phyloP scores from a whole-genome alignment of 176 grass and related monocot genomes.

The Bromus sterilis region DNA sequence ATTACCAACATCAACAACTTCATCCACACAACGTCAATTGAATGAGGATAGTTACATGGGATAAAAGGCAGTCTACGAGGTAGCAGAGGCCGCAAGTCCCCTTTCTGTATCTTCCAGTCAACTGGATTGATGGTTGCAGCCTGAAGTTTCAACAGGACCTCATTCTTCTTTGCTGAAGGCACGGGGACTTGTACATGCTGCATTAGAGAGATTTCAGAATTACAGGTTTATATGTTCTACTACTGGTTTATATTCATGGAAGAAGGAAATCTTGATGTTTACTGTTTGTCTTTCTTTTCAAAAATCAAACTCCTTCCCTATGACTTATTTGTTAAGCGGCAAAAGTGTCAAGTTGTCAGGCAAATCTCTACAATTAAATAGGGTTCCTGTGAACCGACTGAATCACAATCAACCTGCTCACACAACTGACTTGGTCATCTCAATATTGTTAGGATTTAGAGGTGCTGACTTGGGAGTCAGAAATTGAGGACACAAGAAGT shows the following conservation, averaged over 20 bases:
- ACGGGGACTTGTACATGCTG: slow-evolving; percentile 57
- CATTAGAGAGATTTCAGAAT: background rate
- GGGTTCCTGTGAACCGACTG: background rate
- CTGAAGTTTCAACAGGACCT: slow-evolving; percentile 56
- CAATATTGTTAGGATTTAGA: background rate
- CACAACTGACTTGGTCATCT: background rate
- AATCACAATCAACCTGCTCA: background rate
- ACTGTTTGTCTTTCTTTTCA: background rate
- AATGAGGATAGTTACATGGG: slow-evolving; percentile 36
- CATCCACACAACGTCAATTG: background rate
- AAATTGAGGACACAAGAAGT: too few relatives aligned
- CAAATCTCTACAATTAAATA: background rate
- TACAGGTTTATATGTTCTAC: background rate
- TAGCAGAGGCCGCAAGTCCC: slow-evolving; percentile 31
- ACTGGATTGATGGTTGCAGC: slow-evolving; percentile 58
- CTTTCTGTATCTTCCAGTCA: slow-evolving; percentile 79
- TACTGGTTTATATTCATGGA: background rate
- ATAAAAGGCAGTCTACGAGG: slow-evolving; percentile 53
- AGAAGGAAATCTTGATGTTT: background rate
- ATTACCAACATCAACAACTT: too few relatives aligned
- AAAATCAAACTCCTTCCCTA: too few relatives aligned
- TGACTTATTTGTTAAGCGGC: background rate
- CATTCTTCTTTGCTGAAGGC: slow-evolving; percentile 49
- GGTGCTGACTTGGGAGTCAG: too few relatives aligned
- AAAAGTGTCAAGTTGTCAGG: background rate